Conservation (phyloP, 2,329 filamentous ascomycete species). For the Exophiala bonariae region DNA sequence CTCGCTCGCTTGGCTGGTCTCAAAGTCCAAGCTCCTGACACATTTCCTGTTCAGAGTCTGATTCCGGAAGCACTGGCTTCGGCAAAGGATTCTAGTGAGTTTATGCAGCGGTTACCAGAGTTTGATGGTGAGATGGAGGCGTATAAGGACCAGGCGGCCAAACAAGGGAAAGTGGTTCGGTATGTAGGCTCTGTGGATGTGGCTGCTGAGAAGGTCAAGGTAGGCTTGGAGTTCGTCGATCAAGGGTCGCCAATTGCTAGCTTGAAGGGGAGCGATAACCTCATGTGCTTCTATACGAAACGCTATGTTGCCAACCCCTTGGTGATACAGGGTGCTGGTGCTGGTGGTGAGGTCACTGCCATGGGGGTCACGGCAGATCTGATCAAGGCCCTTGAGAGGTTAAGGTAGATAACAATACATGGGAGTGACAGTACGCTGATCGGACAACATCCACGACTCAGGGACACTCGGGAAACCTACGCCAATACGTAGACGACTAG, state of each 20-base stretch:
- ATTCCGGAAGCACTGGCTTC: conserved; percentile 85
- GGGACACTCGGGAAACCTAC: too few species aligned
- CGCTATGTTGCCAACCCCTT: conserved; percentile 88
- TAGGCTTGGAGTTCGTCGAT: conserved; percentile 88
- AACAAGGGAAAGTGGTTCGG: conserved; percentile 85
- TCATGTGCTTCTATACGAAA: conserved; percentile 98
- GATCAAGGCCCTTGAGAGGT: conserved; percentile 78
- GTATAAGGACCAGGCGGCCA: conserved; percentile 79
- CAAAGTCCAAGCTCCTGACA: conserved; percentile 76
- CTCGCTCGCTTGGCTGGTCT: conserved; percentile 83
- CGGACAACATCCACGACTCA: too few species aligned
- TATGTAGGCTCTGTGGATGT: conserved; percentile 95
- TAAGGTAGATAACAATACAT: too few species aligned
- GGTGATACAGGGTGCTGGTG: conserved; percentile 91
- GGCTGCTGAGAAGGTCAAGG: conserved; percentile 76
- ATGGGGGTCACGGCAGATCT: conserved; percentile 97
- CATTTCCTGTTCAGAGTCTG: conserved; percentile 90
- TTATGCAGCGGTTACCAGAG: conserved; percentile 74
- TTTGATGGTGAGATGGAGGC: conserved; percentile 91
- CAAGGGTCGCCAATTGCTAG: conserved; percentile 87
- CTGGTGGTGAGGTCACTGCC: conserved; percentile 91
- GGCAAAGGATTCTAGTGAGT: conserved; percentile 76
- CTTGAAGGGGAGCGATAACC: conserved; percentile 96
- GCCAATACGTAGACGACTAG: too few species aligned
- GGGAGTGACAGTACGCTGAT: too few species aligned